Evolutionary conservation across 306 rosid genomes (phyloP).

Genomic region (Rubus parviflorus): DNA sequence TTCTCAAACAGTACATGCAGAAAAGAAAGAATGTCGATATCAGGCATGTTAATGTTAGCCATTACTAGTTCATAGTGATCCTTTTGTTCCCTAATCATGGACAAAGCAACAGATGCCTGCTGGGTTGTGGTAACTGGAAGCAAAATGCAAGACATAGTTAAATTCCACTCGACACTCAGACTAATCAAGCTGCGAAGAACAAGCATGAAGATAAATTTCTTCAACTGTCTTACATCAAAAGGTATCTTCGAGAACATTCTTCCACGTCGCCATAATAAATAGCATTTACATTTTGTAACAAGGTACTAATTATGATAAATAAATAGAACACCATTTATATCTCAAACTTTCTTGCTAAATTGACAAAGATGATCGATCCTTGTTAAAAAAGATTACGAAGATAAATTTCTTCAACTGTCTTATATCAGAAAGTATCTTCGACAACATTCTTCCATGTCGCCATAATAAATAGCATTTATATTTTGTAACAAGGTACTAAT

Average conservation of each 20-base stretch:
- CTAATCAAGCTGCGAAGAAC: slow-evolving; percentile 2
- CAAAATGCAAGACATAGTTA: background rate
- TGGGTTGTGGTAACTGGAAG: slow-evolving; percentile 38
- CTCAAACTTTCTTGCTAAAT: too few species aligned
- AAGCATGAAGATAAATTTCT: background rate
- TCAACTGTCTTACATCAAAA: background rate
- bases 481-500: too few species aligned
- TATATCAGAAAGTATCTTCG: too few species aligned
- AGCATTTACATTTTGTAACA: background rate
- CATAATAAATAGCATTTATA: too few species aligned
- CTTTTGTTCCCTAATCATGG: slow-evolving; percentile 36
- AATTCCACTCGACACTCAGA: background rate
- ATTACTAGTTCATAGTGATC: slow-evolving; percentile 40
- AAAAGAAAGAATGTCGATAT: slow-evolving; percentile 23
- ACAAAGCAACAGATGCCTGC: slow-evolving; percentile 41
- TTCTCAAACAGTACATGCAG: slow-evolving; percentile 17
- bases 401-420: too few species aligned
- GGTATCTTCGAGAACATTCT: background rate
- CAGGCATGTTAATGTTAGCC: slow-evolving; percentile 43
- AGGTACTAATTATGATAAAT: background rate
- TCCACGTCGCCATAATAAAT: background rate
- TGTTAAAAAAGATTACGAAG: too few species aligned
- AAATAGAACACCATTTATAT: background rate
- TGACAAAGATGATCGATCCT: too few species aligned
- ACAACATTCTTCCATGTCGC: too few species aligned